Conservation (phyloP, 495 filamentous ascomycete genomes). For the Lentithecium fluviatile region DNA sequence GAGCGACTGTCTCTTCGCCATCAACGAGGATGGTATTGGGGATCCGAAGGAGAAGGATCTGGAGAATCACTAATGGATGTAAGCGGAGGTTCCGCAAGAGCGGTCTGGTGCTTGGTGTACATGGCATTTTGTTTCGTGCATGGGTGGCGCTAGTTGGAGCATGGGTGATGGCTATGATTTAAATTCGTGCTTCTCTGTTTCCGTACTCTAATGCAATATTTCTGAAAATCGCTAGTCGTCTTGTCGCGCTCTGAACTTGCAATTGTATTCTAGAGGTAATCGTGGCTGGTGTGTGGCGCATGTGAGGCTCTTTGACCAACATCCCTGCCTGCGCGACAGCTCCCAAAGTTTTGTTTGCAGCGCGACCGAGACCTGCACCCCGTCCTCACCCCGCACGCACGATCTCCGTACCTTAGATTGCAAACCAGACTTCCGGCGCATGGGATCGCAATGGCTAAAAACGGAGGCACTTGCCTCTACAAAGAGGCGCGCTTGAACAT, state of each 20-base stretch:
- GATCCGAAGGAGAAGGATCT: constrained; percentile 94
- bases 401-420: neutral
- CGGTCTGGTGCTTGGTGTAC: neutral
- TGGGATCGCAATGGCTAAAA: constrained; percentile 40
- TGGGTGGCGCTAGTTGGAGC: constrained; percentile 8
- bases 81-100: neutral
- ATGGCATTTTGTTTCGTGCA: constrained; percentile 8
- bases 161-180: neutral
- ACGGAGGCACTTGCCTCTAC: constrained; percentile 52
- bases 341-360: constrained; percentile 36
- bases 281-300: constrained; percentile 1
- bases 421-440: constrained; percentile 8
- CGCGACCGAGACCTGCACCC: neutral
- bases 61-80: constrained; percentile 65
- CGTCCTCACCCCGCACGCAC: constrained; percentile 13
- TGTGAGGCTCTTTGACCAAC: neutral
- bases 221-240: too few species aligned
- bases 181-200: neutral
- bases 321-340: constrained; percentile 8
- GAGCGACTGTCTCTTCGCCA: constrained; percentile 94
- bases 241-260: too few species aligned
- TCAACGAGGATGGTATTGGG: constrained; percentile 93
- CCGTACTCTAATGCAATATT: neutral
- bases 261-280: too few species aligned
- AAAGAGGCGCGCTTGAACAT: constrained; percentile 84